Evolutionary conservation across 2,329 filamentous ascomycete species (phyloP), one percentile per base, ranked within the genome.

Genomic region (Botrytis fragariae): DNA sequence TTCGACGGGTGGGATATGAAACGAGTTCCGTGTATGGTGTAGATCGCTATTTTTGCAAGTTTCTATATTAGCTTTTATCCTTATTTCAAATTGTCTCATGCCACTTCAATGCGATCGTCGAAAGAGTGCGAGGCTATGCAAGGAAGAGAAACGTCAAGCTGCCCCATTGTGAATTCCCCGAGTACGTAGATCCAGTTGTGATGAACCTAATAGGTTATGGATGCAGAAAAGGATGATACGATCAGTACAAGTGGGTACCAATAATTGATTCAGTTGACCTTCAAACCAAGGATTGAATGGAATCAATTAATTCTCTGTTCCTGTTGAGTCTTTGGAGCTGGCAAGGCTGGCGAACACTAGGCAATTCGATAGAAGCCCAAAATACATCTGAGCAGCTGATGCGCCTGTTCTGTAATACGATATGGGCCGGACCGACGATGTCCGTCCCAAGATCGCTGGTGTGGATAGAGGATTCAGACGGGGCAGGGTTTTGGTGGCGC

Each of bases 51-150:
- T 72, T 76, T 76, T 77, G 75, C 72, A 75, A 71, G 72, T 71
- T 69, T 68, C 37, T 61, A 42, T 73, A 69, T 78, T 74, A 78
- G 77, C 73, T 60, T 51, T 42, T 72, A 59, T 57, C 69, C 73
- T 69, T 65, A 75, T 48, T 70, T 71, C 72, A 68, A 29, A 69
- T 54, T 70, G 69, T 61, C 35, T 67, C 74, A 69, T 73, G 59
- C 67, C 51, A 74, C 61, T 67, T 71, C 48, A 75, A 77, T 74
- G 75, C 74, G 72, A 77, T 76, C 74, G 65, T 71, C 75, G 71
- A 77, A 78, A 77, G 72, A 75, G 76, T 74, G 74, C 74, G 64
- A 73, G 61, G 76, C 72, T 61, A 45, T 72, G 76, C 75, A 73
- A 77, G 76, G 78, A 77, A 75, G 37, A 62, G 51, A 61, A 54